phyloP scores from a whole-genome alignment of 2,329 filamentous ascomycete genomes.

The Magnaporthiopsis poae region DNA sequence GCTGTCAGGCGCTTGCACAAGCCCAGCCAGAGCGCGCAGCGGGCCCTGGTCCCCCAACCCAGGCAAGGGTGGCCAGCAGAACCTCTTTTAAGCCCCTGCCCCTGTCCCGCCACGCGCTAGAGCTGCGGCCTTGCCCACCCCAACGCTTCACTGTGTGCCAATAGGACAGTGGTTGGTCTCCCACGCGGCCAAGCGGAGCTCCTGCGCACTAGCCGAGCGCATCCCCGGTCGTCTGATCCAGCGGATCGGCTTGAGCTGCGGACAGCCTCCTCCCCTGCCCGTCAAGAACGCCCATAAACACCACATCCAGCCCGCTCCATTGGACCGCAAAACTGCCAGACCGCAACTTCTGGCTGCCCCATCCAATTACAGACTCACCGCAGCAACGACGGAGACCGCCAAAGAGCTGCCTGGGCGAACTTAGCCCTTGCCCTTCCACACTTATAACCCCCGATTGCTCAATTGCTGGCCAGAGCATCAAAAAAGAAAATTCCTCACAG shows the following conservation, averaged over 20 bases:
- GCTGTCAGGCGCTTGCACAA: neutral
- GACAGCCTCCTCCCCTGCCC: neutral
- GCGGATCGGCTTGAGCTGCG: neutral
- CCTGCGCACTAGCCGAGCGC: neutral
- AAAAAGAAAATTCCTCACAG: neutral
- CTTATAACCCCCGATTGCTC: neutral
- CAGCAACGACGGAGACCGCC: constrained; percentile 2
- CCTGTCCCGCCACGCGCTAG: constrained; percentile 5
- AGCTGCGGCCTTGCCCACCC: constrained; percentile 1
- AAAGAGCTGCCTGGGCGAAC: neutral
- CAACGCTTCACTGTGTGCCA: constrained; percentile 6
- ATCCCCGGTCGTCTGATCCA: neutral
- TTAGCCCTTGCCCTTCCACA: neutral
- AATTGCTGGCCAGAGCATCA: neutral
- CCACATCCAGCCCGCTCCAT: constrained; percentile 3
- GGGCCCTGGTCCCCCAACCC: constrained; percentile 5
- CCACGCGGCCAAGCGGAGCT: neutral
- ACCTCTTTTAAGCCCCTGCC: neutral
- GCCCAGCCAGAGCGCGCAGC: neutral
- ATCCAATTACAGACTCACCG: constrained; percentile 5
- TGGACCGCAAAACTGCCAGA: constrained; percentile 3
- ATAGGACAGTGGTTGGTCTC: constrained; percentile 5
- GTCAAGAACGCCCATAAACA: constrained; percentile 4
- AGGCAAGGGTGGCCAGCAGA: neutral
- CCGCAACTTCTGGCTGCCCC: constrained; percentile 7